A percentile compares a stretch with the other conserved stretches of the same genome.
Conservation (phyloP, 2,329 filamentous ascomycete species). For the Aspergillus niger region DNA sequence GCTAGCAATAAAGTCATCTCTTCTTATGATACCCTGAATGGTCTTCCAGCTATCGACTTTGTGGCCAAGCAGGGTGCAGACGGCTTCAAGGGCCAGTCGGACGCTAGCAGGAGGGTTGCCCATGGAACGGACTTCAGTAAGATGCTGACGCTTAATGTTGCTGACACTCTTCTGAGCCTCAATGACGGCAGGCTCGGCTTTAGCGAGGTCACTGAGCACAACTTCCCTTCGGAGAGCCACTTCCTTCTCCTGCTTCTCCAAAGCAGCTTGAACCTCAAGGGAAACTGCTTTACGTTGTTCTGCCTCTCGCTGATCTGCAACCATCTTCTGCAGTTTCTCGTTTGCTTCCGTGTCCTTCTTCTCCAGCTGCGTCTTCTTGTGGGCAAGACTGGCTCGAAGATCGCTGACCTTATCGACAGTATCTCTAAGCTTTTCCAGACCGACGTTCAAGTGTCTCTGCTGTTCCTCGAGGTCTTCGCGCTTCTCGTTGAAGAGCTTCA, state of each 20-base stretch:
- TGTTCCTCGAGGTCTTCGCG: constrained; percentile 98
- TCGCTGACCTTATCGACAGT: constrained; percentile 97
- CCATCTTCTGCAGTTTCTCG: constrained; percentile 95
- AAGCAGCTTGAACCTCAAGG: constrained; percentile 79
- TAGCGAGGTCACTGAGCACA: constrained; percentile 82
- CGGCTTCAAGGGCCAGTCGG: constrained; percentile 89
- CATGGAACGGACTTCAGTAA: constrained; percentile 98
- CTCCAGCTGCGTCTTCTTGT: constrained; percentile 92
- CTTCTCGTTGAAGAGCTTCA: constrained; percentile 97
- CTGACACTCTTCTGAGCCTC: constrained; percentile 95
- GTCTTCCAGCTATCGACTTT: constrained; percentile 89
- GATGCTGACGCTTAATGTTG: constrained; percentile 96
- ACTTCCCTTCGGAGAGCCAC: constrained; percentile 81
- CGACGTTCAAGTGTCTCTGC: constrained; percentile 95
- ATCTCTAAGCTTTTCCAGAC: constrained; percentile 93
- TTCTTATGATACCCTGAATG: constrained; percentile 83
- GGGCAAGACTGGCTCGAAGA: constrained; percentile 81
- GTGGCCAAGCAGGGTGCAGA: constrained; percentile 91
- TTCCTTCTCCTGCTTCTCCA: constrained; percentile 87
- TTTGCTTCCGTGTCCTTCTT: constrained; percentile 94
- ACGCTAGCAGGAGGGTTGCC: constrained; percentile 88
- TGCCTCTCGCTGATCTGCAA: constrained; percentile 91
- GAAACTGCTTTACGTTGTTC: constrained; percentile 88
- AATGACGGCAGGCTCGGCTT: constrained; percentile 87
- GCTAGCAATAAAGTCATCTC: constrained; percentile 95